Evolutionary conservation across 345 rosid species (phyloP).

Genomic region (Bruguiera gymnorhiza): DNA sequence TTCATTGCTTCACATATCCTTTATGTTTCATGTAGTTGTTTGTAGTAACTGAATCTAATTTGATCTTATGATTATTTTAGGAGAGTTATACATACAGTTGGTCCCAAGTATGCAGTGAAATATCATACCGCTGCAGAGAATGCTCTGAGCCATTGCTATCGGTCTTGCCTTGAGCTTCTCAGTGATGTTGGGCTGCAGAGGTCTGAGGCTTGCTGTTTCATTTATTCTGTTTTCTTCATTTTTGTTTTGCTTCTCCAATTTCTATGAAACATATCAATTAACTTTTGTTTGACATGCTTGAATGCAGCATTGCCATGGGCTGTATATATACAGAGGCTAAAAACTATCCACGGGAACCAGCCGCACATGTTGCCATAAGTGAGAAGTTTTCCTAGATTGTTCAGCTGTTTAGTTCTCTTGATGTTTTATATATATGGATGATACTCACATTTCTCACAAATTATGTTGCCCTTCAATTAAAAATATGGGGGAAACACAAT

Average conservation of each 20-base stretch:
- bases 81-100: constrained; percentile 81
- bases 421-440: background rate
- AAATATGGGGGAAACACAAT: too few species aligned
- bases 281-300: constrained; percentile 22
- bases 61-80: constrained; percentile 1
- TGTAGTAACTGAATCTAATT: background rate
- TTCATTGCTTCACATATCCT: background rate
- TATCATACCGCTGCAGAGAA: constrained; percentile 99
- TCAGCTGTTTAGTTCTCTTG: background rate
- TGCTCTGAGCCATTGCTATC: constrained; percentile 97
- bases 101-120: constrained; percentile 95
- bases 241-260: constrained; percentile 1
- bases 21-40: background rate
- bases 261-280: constrained; percentile 16
- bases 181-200: constrained; percentile 82
- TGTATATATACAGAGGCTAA: constrained; percentile 93
- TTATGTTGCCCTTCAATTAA: too few species aligned
- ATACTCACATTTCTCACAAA: too few species aligned
- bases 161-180: constrained; percentile 92
- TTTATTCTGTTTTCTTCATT: background rate
- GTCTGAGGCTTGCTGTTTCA: constrained; percentile 33
- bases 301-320: constrained; percentile 85
- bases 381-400: constrained; percentile 31
- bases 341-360: constrained; percentile 97
- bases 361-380: constrained; percentile 98